phyloP scores from a whole-genome alignment of 495 filamentous ascomycete species.

The Aspergillus taichungensis region DNA sequence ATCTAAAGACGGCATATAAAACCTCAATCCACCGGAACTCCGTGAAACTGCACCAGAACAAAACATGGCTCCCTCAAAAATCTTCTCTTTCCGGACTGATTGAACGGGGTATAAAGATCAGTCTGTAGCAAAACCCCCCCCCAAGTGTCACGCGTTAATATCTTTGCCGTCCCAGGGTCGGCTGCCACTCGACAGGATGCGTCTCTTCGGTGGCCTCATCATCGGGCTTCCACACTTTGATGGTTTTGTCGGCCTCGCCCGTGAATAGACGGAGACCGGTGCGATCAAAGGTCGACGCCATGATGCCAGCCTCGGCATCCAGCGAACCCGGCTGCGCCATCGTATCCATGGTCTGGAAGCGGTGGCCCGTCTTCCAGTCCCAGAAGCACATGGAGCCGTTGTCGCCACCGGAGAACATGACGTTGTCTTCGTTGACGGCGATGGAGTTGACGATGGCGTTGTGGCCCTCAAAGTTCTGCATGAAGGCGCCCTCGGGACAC shows the following conservation, averaged over 20 bases:
- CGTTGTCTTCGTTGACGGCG: slow-evolving; percentile 88
- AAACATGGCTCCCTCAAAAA: no score
- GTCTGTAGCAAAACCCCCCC: neutral
- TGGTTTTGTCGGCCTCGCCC: slow-evolving; percentile 93
- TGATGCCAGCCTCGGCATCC: slow-evolving; percentile 89
- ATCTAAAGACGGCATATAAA: no score
- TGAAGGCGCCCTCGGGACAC: slow-evolving; percentile 94
- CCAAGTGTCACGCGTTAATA: slow-evolving; percentile 41
- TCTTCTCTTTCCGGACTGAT: no score
- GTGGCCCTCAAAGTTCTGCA: slow-evolving; percentile 98
- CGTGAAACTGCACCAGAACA: no score
- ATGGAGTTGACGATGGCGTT: slow-evolving; percentile 94
- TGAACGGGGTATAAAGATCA: slow-evolving; percentile 3
- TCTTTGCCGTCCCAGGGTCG: slow-evolving; percentile 64
- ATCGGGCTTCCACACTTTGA: slow-evolving; percentile 95
- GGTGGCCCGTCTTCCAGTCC: slow-evolving; percentile 97
- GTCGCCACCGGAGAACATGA: slow-evolving; percentile 90
- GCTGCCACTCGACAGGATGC: slow-evolving; percentile 91
- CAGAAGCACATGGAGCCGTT: slow-evolving; percentile 97
- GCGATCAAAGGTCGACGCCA: slow-evolving; percentile 83
- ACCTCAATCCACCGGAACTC: no score
- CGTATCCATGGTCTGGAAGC: slow-evolving; percentile 80
- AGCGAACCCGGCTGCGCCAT: slow-evolving; percentile 89
- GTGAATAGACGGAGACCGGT: slow-evolving; percentile 85
- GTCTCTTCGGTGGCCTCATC: slow-evolving; percentile 82